Evolutionary conservation across 2,329 filamentous ascomycete genomes (phyloP).

Genomic region (Hymenoscyphus scutula): DNA sequence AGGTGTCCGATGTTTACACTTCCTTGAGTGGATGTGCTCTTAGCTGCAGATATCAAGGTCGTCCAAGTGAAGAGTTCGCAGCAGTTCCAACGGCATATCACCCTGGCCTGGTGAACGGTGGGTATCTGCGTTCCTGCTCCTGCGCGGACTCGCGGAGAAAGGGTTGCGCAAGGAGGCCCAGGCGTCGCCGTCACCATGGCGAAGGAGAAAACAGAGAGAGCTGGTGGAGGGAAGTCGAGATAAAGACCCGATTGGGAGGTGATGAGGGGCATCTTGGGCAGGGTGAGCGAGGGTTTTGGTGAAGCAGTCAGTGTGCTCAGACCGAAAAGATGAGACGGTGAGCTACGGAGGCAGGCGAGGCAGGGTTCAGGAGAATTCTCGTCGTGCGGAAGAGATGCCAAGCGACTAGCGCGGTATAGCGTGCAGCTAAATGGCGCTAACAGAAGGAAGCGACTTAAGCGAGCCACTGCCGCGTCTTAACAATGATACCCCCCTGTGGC

Average conservation of each 20-base stretch:
- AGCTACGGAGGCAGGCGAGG: neutral
- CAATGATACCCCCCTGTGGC: neutral
- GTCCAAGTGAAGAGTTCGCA: constrained; percentile 2
- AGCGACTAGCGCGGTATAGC: neutral
- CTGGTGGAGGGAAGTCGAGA: neutral
- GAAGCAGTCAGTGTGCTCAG: neutral
- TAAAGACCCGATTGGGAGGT: constrained; percentile 2
- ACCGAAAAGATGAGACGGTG: neutral
- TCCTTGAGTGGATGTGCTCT: neutral
- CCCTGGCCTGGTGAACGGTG: constrained; percentile 9
- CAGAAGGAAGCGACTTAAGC: neutral
- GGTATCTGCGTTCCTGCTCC: constrained; percentile 1
- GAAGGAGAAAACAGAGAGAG: neutral
- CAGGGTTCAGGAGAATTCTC: neutral
- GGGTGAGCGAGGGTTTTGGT: neutral
- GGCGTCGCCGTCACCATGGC: neutral
- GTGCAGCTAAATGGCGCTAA: neutral
- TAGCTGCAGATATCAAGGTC: neutral
- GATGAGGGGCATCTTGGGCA: neutral
- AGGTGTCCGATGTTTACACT: constrained; percentile 5
- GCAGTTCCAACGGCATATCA: constrained; percentile 2
- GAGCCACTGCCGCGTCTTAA: neutral
- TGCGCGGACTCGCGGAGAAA: constrained; percentile 12
- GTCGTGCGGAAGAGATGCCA: neutral
- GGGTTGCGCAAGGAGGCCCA: constrained; percentile 8